Evolutionary conservation across 2,329 filamentous ascomycete genomes (phyloP).

Genomic region (Sclerotinia nivalis): DNA sequence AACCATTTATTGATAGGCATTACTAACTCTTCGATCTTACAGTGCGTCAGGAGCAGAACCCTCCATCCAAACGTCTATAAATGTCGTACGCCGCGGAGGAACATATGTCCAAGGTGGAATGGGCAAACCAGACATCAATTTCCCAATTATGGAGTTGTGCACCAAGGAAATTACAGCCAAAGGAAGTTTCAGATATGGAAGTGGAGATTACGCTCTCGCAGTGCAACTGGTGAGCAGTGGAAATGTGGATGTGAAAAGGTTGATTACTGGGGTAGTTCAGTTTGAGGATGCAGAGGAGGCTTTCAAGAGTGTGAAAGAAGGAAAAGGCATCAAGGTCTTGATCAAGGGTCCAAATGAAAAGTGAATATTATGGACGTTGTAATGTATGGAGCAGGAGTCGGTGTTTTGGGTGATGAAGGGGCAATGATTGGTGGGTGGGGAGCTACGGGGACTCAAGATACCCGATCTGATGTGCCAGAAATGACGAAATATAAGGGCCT

Average conservation of each 20-base stretch:
- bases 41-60: slow-evolving; percentile 73
- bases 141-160: slow-evolving; percentile 89
- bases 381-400: not conserved
- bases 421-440: not conserved
- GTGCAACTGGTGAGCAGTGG: slow-evolving; percentile 73
- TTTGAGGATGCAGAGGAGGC: slow-evolving; percentile 84
- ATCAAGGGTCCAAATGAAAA: slow-evolving; percentile 62
- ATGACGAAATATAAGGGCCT: not conserved
- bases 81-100: slow-evolving; percentile 69
- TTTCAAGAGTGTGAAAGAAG: slow-evolving; percentile 82
- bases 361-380: slow-evolving; percentile 8
- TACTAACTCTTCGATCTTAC: not conserved
- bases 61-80: slow-evolving; percentile 72
- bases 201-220: slow-evolving; percentile 78
- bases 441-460: not conserved
- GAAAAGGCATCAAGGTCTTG: slow-evolving; percentile 72
- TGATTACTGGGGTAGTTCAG: slow-evolving; percentile 74
- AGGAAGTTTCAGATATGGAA: slow-evolving; percentile 86
- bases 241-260: slow-evolving; percentile 76
- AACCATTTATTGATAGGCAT: too few species aligned
- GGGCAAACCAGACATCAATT: slow-evolving; percentile 83
- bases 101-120: slow-evolving; percentile 86
- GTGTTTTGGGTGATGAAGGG: not conserved
- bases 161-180: slow-evolving; percentile 84
- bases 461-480: not conserved